phyloP scores from a whole-genome alignment of 2,329 filamentous ascomycete species.

The Stachybotrys elegans region DNA sequence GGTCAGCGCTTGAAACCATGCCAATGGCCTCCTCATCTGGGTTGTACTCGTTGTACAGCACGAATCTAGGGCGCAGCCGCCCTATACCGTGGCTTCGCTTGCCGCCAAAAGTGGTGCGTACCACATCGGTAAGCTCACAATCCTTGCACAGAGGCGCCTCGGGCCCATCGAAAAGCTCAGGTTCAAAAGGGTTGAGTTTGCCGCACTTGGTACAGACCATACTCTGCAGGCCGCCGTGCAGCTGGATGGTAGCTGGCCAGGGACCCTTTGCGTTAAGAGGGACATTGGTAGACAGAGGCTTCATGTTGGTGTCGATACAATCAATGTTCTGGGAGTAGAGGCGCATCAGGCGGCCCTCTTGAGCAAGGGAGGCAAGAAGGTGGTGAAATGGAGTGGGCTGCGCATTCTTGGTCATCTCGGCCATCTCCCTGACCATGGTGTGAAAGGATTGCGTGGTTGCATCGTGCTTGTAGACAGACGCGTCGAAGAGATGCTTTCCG shows the following conservation, averaged over 20 bases:
- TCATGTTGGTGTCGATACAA: constrained; percentile 80
- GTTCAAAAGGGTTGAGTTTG: constrained; percentile 69
- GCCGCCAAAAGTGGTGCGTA: constrained; percentile 70
- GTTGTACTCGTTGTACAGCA: constrained; percentile 95
- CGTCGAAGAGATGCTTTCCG: constrained; percentile 94
- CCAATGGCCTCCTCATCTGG: constrained; percentile 96
- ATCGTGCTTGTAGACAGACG: constrained; percentile 93
- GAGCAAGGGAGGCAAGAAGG: constrained; percentile 81
- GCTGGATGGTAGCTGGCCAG: constrained; percentile 89
- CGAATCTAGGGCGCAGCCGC: constrained; percentile 83
- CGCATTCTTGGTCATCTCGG: constrained; percentile 70
- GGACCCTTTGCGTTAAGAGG: constrained; percentile 71
- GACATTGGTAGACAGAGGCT: constrained; percentile 73
- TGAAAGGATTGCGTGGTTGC: constrained; percentile 87
- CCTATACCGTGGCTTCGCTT: constrained; percentile 94
- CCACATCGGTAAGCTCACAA: constrained; percentile 69
- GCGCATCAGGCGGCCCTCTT: constrained; percentile 80
- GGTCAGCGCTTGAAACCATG: constrained; percentile 78
- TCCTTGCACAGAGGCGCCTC: constrained; percentile 73
- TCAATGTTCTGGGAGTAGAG: constrained; percentile 98
- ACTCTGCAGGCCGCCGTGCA: constrained; percentile 89
- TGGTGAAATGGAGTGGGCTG: constrained; percentile 88
- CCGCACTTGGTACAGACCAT: constrained; percentile 97
- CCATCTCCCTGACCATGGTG: constrained; percentile 89
- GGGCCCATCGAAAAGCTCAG: constrained; percentile 76